These are phyloP conservation scores for Diaporthe humulicola DNA, from an alignment of 2,329 filamentous ascomycete species.

Conservation along the genomic window DNA sequence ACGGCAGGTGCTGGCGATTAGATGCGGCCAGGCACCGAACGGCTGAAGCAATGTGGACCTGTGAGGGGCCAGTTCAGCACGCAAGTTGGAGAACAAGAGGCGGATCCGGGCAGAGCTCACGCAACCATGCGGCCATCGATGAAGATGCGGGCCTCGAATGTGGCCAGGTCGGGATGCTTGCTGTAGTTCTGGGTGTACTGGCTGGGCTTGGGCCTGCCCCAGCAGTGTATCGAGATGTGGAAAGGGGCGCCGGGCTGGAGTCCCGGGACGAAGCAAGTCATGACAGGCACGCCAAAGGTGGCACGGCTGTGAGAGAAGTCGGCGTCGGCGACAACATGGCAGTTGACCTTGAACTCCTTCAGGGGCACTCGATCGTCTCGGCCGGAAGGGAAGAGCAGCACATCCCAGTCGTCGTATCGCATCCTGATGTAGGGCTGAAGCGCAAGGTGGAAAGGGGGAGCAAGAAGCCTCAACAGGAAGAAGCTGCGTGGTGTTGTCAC, in stretches of 20 bases:
- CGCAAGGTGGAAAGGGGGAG: conserved; percentile 1
- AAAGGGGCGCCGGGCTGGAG: conserved; percentile 71
- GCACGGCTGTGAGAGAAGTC: conserved; percentile 67
- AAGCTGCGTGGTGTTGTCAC: background rate
- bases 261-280: conserved; percentile 80
- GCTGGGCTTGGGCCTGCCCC: conserved; percentile 73
- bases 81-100: too few species aligned
- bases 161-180: conserved; percentile 67
- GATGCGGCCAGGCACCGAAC: conserved; percentile 63
- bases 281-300: conserved; percentile 68
- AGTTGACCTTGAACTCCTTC: conserved; percentile 86
- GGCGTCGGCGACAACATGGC: conserved; percentile 73
- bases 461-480: conserved; percentile 8
- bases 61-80: background rate
- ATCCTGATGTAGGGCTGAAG: conserved; percentile 60
- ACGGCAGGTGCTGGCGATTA: conserved; percentile 62
- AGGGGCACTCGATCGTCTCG: conserved; percentile 75
- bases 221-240: conserved; percentile 81
- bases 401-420: conserved; percentile 90
- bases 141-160: conserved; percentile 76
- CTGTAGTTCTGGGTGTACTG: conserved; percentile 68
- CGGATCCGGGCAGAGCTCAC: conserved; percentile 58
- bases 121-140: conserved; percentile 76
- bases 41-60: conserved; percentile 70
- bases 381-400: conserved; percentile 79